Evolutionary conservation across 176 grass and related monocot genomes (phyloP).

Genomic region (Cymbopogon citratus): DNA sequence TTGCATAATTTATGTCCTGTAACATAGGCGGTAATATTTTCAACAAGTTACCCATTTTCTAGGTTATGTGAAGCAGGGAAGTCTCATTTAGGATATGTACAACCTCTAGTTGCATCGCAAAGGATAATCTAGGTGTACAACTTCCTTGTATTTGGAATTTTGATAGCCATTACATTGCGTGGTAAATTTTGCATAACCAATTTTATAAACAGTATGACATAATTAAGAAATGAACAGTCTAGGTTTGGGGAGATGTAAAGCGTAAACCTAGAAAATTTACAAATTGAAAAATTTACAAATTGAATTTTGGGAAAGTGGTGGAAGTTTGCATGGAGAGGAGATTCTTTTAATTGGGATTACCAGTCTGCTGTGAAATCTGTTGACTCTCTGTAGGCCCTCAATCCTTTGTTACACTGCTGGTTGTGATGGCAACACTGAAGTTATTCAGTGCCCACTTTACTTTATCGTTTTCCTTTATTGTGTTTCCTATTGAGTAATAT

Average conservation of each 20-base stretch:
- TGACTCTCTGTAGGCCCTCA: neutral
- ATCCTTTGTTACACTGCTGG: neutral
- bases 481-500: slow-evolving; percentile 19
- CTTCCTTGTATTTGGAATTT: slow-evolving; percentile 12
- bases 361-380: slow-evolving; percentile 18
- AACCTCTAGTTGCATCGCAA: neutral
- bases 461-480: slow-evolving; percentile 25
- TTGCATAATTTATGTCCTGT: neutral
- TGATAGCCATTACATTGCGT: slow-evolving; percentile 2
- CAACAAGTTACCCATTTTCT: neutral
- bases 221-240: slow-evolving; percentile 16
- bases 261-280: slow-evolving; percentile 6
- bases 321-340: slow-evolving; percentile 16
- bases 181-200: neutral
- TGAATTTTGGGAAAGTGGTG: neutral
- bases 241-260: neutral
- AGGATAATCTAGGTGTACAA: neutral
- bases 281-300: neutral
- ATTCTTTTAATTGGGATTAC: slow-evolving; percentile 4
- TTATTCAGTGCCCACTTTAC: neutral
- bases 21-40: neutral
- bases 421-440: slow-evolving; percentile 8
- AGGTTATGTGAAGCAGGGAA: slow-evolving; percentile 1
- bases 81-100: slow-evolving; percentile 25
- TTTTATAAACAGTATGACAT: neutral